phyloP scores from a whole-genome alignment of 306 rosid species.

The Trichosanthes truncata region DNA sequence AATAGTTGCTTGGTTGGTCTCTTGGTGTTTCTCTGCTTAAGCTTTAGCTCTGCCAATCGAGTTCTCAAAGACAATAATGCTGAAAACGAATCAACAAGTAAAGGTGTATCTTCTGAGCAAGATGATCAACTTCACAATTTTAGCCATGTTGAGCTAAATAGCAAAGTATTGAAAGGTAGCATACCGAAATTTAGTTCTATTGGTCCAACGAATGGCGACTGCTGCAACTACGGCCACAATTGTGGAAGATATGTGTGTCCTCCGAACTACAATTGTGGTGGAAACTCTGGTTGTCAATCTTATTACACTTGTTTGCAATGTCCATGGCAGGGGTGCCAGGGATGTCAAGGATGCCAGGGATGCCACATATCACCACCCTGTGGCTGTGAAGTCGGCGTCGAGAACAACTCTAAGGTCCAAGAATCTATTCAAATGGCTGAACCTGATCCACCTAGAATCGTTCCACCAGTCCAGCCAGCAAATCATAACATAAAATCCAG shows the following conservation, averaged over 20 bases:
- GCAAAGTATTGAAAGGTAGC: neutral
- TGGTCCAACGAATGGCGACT: neutral
- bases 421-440: neutral
- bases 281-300: neutral
- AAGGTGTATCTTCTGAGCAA: neutral
- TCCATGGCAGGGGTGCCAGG: neutral
- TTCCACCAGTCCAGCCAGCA: neutral
- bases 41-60: conserved; percentile 7
- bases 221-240: neutral
- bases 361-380: neutral
- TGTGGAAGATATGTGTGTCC: neutral
- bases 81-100: neutral
- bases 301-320: neutral
- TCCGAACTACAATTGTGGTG: neutral
- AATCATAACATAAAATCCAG: neutral
- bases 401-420: neutral
- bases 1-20: conserved; percentile 11
- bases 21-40: conserved; percentile 24
- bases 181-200: neutral
- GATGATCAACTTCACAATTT: neutral
- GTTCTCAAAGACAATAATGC: neutral
- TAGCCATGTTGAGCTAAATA: neutral
- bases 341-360: neutral
- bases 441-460: neutral
- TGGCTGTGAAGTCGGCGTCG: neutral